Base-by-base conservation (phyloP, 2,329 filamentous ascomycete genomes). In the Coniella lustricola region DNA sequence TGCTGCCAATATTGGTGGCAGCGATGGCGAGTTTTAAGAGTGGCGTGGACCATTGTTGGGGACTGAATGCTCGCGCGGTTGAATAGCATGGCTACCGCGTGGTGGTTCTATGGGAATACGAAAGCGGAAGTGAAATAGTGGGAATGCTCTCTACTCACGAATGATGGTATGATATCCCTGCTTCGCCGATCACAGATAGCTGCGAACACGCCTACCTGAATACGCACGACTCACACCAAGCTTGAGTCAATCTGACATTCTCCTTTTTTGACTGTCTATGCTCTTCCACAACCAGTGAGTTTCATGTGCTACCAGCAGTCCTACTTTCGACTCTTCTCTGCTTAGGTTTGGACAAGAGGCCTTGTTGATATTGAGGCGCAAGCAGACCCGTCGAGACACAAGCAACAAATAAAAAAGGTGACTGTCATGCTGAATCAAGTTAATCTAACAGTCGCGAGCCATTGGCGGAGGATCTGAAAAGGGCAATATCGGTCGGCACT, bases 1-100 rank as follows among this genome's bases (percentile, higher is more conserved):
- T 7, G 83, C 83, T 20, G 77, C 79, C 32, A 74, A 84, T 20
- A 66, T 86, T 39, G 79, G 72, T 36, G 78, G 77, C 20, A 79
- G 79, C 29, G 79, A 81, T 52, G 79, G 77, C 47, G 75, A 81
- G 61, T 81, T 81, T 51, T 81, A 40, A n/a, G 3, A 25, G 14
- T 16, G 20, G 16, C n/a, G n/a, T n/a, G 3, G 20, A 21, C 21
- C 22, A 25, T n/a, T n/a, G n/a, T 21, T 12, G 14, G 16, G 22
- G 38, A 13, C 13, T 10, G 22, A n/a, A 41, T 21, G 12, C 12
- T 29, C 37, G 29, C 2, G 37, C 37, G 1, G 9, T 10, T 7
- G n/a, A 29, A 29, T 21, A 18, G 2, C 22, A 12, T 16, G 29
- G 38, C n/a, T 9, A 4, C 4, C 14, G n/a, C 14, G 14, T n/a